phyloP scores from a whole-genome alignment of 1,139 yeast genomes.

The Entelexis paramagnoliae region DNA sequence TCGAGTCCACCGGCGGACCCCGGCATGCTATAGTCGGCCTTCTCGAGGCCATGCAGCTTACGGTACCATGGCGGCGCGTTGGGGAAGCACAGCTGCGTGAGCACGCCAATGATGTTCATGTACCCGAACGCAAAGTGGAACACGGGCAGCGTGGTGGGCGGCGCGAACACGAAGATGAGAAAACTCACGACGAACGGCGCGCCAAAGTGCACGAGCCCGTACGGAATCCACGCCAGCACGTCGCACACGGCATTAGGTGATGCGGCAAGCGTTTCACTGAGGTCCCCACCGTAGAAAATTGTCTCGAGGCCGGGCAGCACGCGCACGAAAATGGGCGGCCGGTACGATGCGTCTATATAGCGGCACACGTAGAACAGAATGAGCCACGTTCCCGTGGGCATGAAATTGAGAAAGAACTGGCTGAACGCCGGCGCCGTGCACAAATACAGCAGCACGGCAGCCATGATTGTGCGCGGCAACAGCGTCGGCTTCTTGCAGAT shows the following conservation, averaged over 20 bases:
- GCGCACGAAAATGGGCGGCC: slow-evolving; percentile 85
- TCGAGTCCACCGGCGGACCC: slow-evolving; percentile 97
- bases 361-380: slow-evolving; percentile 72
- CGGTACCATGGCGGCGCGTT: slow-evolving; percentile 99
- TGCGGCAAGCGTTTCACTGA: slow-evolving; percentile 77
- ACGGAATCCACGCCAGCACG: slow-evolving; percentile 89
- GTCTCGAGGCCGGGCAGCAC: slow-evolving; percentile 92
- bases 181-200: slow-evolving; percentile 83
- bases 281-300: slow-evolving; percentile 83
- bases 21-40: slow-evolving; percentile 83
- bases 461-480: slow-evolving; percentile 39
- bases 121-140: slow-evolving; percentile 97
- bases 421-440: slow-evolving; percentile 52
- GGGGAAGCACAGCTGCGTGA: slow-evolving; percentile 72
- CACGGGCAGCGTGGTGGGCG: slow-evolving; percentile 78
- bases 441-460: slow-evolving; percentile 30
- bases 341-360: slow-evolving; percentile 63
- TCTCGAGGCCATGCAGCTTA: slow-evolving; percentile 68
- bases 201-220: slow-evolving; percentile 81
- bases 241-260: slow-evolving; percentile 59
- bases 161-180: slow-evolving; percentile 74
- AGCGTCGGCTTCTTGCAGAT: slow-evolving; percentile 46
- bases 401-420: slow-evolving; percentile 75
- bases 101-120: slow-evolving; percentile 81
- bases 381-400: slow-evolving; percentile 85